Evolutionary conservation across 305 asterid genomes (phyloP).

Genomic region (Fraxinus nigra): DNA sequence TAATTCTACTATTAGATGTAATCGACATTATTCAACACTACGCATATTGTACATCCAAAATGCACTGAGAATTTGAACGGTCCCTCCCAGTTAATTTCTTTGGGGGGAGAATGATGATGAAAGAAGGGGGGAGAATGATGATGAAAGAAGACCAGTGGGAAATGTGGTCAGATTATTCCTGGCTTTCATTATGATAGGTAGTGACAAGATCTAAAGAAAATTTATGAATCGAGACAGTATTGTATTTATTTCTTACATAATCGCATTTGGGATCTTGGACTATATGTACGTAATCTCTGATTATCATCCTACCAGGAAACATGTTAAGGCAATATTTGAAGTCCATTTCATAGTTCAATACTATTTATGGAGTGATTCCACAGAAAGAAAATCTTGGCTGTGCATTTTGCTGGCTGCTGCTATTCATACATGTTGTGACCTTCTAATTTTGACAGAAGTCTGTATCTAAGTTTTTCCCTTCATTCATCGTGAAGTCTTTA

Average conservation of each 20-base stretch:
- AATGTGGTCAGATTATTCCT: background rate
- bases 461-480: background rate
- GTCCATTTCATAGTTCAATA: background rate
- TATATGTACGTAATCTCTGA: background rate
- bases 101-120: background rate
- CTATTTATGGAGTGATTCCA: background rate
- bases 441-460: background rate
- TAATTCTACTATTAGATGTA: background rate
- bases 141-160: background rate
- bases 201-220: background rate
- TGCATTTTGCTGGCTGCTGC: background rate
- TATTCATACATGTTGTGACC: background rate
- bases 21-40: background rate
- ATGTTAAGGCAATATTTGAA: background rate
- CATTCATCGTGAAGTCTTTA: background rate
- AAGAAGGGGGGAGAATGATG: background rate
- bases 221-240: background rate
- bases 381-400: background rate
- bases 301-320: background rate
- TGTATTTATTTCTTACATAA: background rate
- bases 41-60: background rate
- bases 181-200: background rate
- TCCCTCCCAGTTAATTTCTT: background rate
- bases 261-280: background rate
- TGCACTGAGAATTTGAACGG: background rate